Evolutionary conservation across 495 filamentous ascomycete genomes (phyloP).

Genomic region (Daldinia caldariorum): DNA sequence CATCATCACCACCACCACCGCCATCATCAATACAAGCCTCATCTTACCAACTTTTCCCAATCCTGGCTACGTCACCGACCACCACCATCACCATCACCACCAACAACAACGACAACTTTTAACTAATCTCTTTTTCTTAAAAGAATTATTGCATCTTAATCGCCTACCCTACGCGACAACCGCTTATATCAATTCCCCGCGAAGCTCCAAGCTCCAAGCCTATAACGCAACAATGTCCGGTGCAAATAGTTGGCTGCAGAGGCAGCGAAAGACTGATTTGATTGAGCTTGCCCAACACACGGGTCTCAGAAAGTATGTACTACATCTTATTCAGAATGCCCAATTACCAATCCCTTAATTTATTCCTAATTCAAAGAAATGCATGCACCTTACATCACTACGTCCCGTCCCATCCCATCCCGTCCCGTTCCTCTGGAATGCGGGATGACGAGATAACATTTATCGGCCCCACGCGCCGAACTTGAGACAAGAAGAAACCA

Average conservation of each 20-base stretch:
- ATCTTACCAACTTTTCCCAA: conserved; percentile 1
- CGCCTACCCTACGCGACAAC: conserved; percentile 49
- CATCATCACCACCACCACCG: conserved; percentile 26
- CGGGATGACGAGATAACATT: conserved; percentile 2
- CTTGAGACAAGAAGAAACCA: conserved; percentile 34
- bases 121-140: conserved; percentile 7
- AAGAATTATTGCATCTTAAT: conserved; percentile 46
- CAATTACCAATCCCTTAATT: conserved; percentile 1
- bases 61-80: conserved; percentile 35
- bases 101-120: too few species aligned
- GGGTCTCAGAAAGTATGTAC: conserved; percentile 75
- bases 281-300: conserved; percentile 76
- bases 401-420: conserved; percentile 8
- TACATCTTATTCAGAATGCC: not conserved
- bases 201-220: not conserved
- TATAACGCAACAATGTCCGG: conserved; percentile 51
- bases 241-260: conserved; percentile 75
- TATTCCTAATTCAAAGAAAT: conserved; percentile 15
- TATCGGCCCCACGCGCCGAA: conserved; percentile 4
- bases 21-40: conserved; percentile 12
- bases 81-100: conserved; percentile 1
- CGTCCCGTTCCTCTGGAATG: conserved; percentile 3
- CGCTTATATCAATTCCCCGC: conserved; percentile 25
- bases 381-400: conserved; percentile 22
- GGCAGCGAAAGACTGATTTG: conserved; percentile 86